Conservation (phyloP, 306 rosid genomes). For the Medicago truncatula region MtrunA17r5.0-ANR NC_053042.1:33670501-33671000, state of each 20-base stretch:
- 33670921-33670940: slow-evolving; percentile 88
- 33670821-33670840: slow-evolving; percentile 94
- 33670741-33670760: slow-evolving; percentile 73
- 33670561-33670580: slow-evolving; percentile 51
- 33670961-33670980: slow-evolving; percentile 94
- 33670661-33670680: slow-evolving; percentile 93
- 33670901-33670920: slow-evolving; percentile 90
- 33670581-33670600: slow-evolving; percentile 66
- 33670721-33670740: slow-evolving; percentile 72
- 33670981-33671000: slow-evolving; percentile 93
- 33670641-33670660: slow-evolving; percentile 53
- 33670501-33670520: slow-evolving; percentile 62
- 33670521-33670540: slow-evolving; percentile 46
- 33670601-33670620: slow-evolving; percentile 58
- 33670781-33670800: slow-evolving; percentile 86
- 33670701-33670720: slow-evolving; percentile 90
- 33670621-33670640: slow-evolving; percentile 73
- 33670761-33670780: slow-evolving; percentile 97
- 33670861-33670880: slow-evolving; percentile 94
- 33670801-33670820: slow-evolving; percentile 82
- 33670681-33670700: slow-evolving; percentile 82
- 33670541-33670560: slow-evolving; percentile 58
- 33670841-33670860: slow-evolving; percentile 96
- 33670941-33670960: slow-evolving; percentile 91
- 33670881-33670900: slow-evolving; percentile 98